Evolutionary conservation across 129 eudicot genomes (phyloP).

Genomic region (Logfia minima): DNA sequence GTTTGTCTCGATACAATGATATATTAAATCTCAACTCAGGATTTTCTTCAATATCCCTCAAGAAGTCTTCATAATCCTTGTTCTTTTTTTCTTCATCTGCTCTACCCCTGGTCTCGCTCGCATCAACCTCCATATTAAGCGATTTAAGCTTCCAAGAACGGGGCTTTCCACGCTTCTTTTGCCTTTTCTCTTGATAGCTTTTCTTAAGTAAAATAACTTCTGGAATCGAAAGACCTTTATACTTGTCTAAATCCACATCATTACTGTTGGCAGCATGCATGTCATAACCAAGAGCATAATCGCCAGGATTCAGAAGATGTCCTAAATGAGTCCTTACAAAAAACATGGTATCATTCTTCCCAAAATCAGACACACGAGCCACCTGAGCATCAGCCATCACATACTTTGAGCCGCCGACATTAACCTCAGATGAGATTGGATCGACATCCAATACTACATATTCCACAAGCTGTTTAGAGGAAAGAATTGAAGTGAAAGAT

Average conservation of each 20-base stretch:
- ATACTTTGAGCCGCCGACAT: conserved; percentile 37
- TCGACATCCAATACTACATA: conserved; percentile 21
- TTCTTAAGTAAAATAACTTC: conserved; percentile 58
- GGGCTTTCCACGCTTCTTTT: conserved; percentile 30
- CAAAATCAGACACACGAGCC: conserved; percentile 29
- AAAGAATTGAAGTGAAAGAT: conserved; percentile 16
- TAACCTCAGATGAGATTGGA: conserved; percentile 17
- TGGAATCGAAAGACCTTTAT: conserved; percentile 48
- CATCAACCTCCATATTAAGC: conserved; percentile 57
- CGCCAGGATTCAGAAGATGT: background rate
- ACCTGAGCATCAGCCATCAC: conserved; percentile 64
- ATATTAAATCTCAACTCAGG: conserved; percentile 23
- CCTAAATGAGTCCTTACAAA: conserved; percentile 6
- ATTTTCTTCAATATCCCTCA: conserved; percentile 28
- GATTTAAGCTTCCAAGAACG: conserved; percentile 73
- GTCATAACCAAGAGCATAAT: conserved; percentile 14
- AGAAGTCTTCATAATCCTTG: conserved; percentile 22
- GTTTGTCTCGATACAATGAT: conserved; percentile 40
- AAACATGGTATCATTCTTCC: background rate
- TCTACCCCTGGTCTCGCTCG: conserved; percentile 27
- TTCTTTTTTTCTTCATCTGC: conserved; percentile 24
- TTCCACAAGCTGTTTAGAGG: conserved; percentile 29
- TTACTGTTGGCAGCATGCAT: conserved; percentile 7
- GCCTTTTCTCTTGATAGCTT: conserved; percentile 65
- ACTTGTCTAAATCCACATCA: conserved; percentile 52